phyloP scores from a whole-genome alignment of 2,329 filamentous ascomycete species.

The Achaetomium macrosporum region DNA sequence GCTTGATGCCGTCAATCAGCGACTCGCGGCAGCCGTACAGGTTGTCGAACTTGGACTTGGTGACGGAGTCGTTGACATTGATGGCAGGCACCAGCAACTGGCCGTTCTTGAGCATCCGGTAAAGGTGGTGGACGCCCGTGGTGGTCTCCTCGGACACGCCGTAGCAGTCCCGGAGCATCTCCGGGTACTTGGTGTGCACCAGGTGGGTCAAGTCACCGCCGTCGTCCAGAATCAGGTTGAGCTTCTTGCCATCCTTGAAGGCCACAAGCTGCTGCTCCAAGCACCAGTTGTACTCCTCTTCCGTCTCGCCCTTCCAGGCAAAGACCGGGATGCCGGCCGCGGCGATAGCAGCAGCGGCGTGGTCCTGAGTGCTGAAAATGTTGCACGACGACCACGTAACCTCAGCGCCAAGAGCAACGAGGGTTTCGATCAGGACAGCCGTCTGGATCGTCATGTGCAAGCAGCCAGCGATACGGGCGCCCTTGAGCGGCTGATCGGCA shows the following conservation, averaged over 20 bases:
- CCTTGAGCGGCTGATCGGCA: constrained; percentile 84
- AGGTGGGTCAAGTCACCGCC: constrained; percentile 95
- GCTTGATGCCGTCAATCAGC: constrained; percentile 98
- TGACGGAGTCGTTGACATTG: constrained; percentile 99
- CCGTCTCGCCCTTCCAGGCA: constrained; percentile 82
- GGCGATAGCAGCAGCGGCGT: constrained; percentile 95
- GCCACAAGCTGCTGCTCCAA: constrained; percentile 94
- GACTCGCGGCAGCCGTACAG: constrained; percentile 99
- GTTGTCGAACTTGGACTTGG: constrained; percentile 99
- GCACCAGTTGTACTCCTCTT: constrained; percentile 99
- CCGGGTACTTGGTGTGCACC: constrained; percentile 96
- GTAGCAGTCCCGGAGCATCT: constrained; percentile 97
- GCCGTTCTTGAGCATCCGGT: constrained; percentile 91
- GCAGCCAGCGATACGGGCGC: constrained; percentile 94
- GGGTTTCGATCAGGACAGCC: constrained; percentile 97
- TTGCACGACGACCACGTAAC: constrained; percentile 99
- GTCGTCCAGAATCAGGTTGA: constrained; percentile 99
- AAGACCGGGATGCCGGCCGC: constrained; percentile 84
- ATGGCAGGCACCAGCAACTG: constrained; percentile 88
- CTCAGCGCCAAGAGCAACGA: constrained; percentile 90
- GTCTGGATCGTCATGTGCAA: constrained; percentile 99
- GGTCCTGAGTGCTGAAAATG: constrained; percentile 99
- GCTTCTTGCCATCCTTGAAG: constrained; percentile 94
- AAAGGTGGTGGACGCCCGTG: constrained; percentile 98
- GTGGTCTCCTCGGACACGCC: constrained; percentile 99